phyloP scores from a whole-genome alignment of 495 filamentous ascomycete species.

The Cryomyces minteri region DNA sequence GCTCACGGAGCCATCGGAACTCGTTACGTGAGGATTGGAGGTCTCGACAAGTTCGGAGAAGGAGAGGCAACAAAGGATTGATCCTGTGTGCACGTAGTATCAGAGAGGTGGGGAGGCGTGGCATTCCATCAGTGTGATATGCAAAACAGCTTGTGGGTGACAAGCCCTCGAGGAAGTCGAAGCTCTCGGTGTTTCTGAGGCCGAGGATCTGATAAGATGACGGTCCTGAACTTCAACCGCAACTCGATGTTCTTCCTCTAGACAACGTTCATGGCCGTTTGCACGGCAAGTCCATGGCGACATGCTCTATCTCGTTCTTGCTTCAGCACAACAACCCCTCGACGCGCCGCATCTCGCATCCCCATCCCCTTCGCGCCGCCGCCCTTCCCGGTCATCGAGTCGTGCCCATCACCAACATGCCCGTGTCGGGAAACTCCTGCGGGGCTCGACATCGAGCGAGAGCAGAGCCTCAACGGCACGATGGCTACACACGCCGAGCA shows the following conservation, averaged over 20 bases:
- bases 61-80: constrained; percentile 39
- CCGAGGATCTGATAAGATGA: not conserved
- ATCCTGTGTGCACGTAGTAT: constrained; percentile 36
- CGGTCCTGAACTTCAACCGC: not conserved
- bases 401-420: constrained; percentile 56
- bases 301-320: too few relatives aligned
- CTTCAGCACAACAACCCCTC: too few relatives aligned
- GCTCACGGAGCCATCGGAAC: constrained; percentile 69
- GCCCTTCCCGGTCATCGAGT: constrained; percentile 31
- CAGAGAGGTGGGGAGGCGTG: constrained; percentile 44
- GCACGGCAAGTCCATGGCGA: too few relatives aligned
- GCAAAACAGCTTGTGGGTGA: not conserved
- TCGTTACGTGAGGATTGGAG: constrained; percentile 53
- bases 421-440: constrained; percentile 47
- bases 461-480: constrained; percentile 47
- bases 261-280: too few relatives aligned
- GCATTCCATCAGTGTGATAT: constrained; percentile 33
- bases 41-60: constrained; percentile 53
- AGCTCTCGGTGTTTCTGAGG: not conserved
- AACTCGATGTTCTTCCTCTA: too few relatives aligned
- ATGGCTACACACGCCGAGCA: constrained; percentile 71
- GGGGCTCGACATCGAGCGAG: constrained; percentile 57
- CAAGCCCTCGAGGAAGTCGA: too few relatives aligned
- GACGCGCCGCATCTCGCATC: not conserved
- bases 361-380: not conserved